Evolutionary conservation across 2,329 filamentous ascomycete genomes (phyloP).

Genomic region (Penicillium glabrum): DNA sequence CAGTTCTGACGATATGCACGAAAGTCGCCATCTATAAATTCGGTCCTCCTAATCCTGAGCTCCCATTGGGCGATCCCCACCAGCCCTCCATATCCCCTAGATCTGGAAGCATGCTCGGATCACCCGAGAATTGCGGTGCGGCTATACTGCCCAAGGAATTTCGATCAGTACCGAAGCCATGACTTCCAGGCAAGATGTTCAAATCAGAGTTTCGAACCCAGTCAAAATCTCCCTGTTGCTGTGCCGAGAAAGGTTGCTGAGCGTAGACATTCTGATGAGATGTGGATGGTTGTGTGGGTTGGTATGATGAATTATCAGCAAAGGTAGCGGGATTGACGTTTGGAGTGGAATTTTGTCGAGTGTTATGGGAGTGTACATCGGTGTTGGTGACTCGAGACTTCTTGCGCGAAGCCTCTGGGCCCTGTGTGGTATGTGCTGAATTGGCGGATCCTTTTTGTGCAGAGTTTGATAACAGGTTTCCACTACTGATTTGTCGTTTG

Average conservation of each 20-base stretch:
- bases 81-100: conserved; percentile 32
- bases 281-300: background rate
- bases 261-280: conserved; percentile 9
- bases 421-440: conserved; percentile 1
- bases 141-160: conserved; percentile 6
- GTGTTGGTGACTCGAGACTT: conserved; percentile 20
- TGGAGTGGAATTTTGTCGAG: background rate
- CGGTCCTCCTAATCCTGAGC: conserved; percentile 10
- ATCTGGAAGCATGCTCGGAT: conserved; percentile 19
- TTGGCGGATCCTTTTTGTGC: background rate
- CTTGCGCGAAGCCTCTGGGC: conserved; percentile 21
- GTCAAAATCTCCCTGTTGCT: conserved; percentile 25
- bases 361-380: background rate
- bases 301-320: conserved; percentile 1
- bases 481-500: conserved; percentile 31
- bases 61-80: conserved; percentile 28
- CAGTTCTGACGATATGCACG: background rate
- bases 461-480: conserved; percentile 10
- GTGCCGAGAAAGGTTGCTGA: conserved; percentile 10
- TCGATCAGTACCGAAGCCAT: conserved; percentile 7
- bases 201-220: conserved; percentile 32
- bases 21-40: conserved; percentile 11
- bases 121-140: conserved; percentile 13
- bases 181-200: conserved; percentile 23
- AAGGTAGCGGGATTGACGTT: background rate